These are phyloP conservation scores for Tricholomella constricta DNA, from an alignment of 768 basidiomycete species.

Conservation along the genomic window DNA sequence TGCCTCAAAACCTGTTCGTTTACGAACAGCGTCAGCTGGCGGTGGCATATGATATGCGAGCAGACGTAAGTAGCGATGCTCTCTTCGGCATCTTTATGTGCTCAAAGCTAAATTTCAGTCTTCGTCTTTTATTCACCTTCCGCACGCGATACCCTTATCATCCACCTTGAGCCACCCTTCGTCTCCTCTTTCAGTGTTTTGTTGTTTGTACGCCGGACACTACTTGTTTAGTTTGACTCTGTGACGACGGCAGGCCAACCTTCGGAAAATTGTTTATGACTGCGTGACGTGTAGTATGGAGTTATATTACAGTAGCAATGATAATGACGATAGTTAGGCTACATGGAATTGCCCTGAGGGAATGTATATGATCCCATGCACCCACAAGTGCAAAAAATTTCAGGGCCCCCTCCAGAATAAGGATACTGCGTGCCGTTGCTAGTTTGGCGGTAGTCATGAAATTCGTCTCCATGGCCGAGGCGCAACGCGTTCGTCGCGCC, in stretches of 20 bases:
- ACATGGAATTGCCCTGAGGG: not conserved
- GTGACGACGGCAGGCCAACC: not conserved
- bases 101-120: not conserved
- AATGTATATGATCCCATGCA: slow-evolving; percentile 37
- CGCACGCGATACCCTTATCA: not conserved
- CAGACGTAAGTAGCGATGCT: not conserved
- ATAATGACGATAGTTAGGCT: not conserved
- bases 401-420: slow-evolving; percentile 2
- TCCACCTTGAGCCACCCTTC: not conserved
- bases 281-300: too few relatives aligned
- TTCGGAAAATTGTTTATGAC: too few relatives aligned
- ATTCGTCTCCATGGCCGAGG: not conserved
- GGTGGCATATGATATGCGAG: slow-evolving; percentile 22
- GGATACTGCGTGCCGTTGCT: not conserved
- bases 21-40: slow-evolving; percentile 27
- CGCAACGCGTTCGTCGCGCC: not conserved
- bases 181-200: not conserved
- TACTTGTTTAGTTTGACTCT: not conserved
- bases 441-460: not conserved
- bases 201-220: not conserved
- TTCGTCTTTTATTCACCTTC: too few relatives aligned
- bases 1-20: slow-evolving; percentile 15
- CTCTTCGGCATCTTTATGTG: not conserved
- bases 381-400: slow-evolving; percentile 28
- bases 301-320: not conserved